These are phyloP conservation scores for Termitomyces sp. DNA, from an alignment of 768 basidiomycete genomes.

Conservation along the genomic window DNA sequence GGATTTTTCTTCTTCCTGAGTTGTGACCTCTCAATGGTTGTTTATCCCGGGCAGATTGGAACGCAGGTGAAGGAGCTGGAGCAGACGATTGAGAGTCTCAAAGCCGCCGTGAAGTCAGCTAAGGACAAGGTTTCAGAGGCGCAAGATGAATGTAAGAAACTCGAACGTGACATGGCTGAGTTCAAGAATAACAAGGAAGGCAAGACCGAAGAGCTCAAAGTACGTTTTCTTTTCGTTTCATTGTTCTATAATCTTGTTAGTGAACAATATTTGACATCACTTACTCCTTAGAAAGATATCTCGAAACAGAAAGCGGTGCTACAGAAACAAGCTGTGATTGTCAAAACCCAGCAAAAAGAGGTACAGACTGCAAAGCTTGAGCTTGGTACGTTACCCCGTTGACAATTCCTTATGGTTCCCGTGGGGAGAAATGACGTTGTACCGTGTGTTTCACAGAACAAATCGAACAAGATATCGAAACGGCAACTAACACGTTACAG, in stretches of 20 bases:
- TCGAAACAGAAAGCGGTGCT: constrained; percentile 73
- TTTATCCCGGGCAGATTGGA: constrained; percentile 50
- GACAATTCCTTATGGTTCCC: neutral
- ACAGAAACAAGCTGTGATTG: constrained; percentile 71
- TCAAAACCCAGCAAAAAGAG: constrained; percentile 89
- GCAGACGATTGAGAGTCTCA: constrained; percentile 52
- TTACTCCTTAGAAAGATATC: constrained; percentile 57
- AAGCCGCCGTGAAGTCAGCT: constrained; percentile 52
- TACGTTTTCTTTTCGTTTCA: constrained; percentile 20
- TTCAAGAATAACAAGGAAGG: constrained; percentile 99
- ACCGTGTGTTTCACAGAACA: constrained; percentile 54
- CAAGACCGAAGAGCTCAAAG: constrained; percentile 92
- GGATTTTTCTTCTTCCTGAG: neutral
- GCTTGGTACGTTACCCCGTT: constrained; percentile 50
- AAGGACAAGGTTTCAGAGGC: constrained; percentile 75
- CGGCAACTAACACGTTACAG: constrained; percentile 35
- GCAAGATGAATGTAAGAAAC: constrained; percentile 71
- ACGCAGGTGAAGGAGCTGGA: constrained; percentile 73
- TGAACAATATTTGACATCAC: neutral
- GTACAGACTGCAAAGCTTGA: constrained; percentile 84
- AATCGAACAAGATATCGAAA: constrained; percentile 66
- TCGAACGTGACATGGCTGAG: constrained; percentile 96
- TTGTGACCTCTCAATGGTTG: neutral
- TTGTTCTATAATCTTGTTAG: neutral
- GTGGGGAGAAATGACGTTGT: neutral